Evolutionary conservation across 2,329 filamentous ascomycete genomes (phyloP).

Genomic region (Fusarium lateritium): DNA sequence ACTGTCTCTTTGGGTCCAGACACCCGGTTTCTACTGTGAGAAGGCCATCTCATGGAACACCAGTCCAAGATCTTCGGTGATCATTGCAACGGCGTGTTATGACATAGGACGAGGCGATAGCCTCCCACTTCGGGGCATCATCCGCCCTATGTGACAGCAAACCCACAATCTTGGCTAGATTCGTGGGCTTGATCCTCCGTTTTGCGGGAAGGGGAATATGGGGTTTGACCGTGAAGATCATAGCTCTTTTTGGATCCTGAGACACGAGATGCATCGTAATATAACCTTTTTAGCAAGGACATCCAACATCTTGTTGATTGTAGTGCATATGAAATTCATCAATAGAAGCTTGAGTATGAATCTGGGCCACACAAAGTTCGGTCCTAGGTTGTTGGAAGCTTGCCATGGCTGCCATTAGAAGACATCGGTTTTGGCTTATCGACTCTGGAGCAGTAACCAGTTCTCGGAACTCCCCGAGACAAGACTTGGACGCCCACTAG

Average conservation of each 20-base stretch:
- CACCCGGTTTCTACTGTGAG: neutral
- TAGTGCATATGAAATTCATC: neutral
- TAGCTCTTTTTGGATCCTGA: neutral
- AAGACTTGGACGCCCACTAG: neutral
- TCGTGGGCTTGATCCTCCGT: neutral
- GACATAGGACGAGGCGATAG: neutral
- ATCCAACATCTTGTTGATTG: neutral
- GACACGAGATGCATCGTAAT: conserved; percentile 1
- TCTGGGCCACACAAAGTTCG: neutral
- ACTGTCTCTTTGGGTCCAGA: neutral
- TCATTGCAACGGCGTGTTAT: neutral
- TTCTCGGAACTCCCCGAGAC: neutral
- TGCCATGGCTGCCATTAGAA: neutral
- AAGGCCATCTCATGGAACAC: neutral
- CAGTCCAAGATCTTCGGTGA: neutral
- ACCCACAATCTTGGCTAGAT: neutral
- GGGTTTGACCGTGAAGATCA: neutral
- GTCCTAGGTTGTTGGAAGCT: neutral
- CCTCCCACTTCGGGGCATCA: neutral
- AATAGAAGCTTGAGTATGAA: neutral
- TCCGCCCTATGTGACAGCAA: neutral
- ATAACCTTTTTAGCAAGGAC: neutral
- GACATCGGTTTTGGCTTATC: neutral
- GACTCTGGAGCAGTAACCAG: neutral
- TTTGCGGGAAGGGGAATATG: neutral